Evolutionary conservation across 345 rosid genomes (phyloP), one percentile per base, ranked within the genome.

Genomic region (Lenwebbia sp.): DNA sequence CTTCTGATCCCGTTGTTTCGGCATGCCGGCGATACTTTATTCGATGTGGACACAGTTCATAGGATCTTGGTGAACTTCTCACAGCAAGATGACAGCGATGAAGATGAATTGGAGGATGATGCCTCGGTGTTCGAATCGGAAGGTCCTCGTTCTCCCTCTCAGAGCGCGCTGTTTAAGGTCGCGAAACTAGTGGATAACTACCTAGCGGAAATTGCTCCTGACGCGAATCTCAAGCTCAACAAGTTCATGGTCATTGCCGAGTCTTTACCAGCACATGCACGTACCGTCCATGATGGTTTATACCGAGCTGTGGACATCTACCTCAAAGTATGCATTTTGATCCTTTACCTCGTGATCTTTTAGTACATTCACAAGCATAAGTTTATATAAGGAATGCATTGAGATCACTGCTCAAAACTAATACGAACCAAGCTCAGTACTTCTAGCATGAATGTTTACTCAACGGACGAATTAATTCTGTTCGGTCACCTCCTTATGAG

Each of bases 191-290:
- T 97, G 82, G 99, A 97, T 86, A 97, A 92, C 87, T 97, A 95
- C 87, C 98, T 97, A 3, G 96, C 98, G 6, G 99, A 97, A 92
- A 96, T 97, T 10, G 99, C 99, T 60, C 96, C 99, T 1, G 99
- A 97, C 89, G 94, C 95, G 83, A 96, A 97, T 86, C 99, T 97
- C 88, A 96, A 97, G 88, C 96, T 97, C 82, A 28, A 93, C 85
- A 97, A 97, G 91, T 95, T 97, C 91, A 89, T 96, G 92, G 94
- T 92, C 88, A 92, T 97, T 82, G 98, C 96, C 3, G 99, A 97
- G 90, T 89, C 98, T 85, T 93, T 96, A 87, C 99, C 99, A 19
- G 86, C 84, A 55, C 99, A 97, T 91, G 99, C 99, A 7, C 99
- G 98, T 6, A 95, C 97, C 0, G 85, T 94, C 87, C 98, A 97